Evolutionary conservation across 805 yeast species (phyloP), one percentile per base, ranked within the genome.

Genomic region (Yarrowia yakushimensis): DNA sequence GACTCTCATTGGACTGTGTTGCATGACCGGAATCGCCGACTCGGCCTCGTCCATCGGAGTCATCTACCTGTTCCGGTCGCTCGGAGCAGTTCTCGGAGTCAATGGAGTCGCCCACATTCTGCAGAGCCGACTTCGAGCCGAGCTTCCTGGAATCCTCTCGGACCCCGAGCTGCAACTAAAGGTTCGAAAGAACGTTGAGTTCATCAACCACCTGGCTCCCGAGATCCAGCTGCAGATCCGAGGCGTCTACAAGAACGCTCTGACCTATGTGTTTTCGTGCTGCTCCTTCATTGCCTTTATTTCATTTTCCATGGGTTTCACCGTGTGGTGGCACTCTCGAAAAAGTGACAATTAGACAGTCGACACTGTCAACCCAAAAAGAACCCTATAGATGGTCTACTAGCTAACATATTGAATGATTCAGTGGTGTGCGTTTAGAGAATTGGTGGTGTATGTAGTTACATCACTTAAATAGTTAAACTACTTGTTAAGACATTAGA

Each of bases 11-110:
- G 62, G 62, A 5, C 54, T 59, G 12, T 25, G 31, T 17, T 31
- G 52, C 23, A 34, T 31, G 9, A 36, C 36, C 4, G 54, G 54
- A 27, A 25, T 42, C 2, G 54, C 33, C 9, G 42, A 59, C 43
- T 33, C 52, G 5, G 62, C 62, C n/a, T 43, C 62, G 6, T 42
- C 62, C 41, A 59, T 45, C 11, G 62, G 62, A 28, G 54, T 59
- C 43, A 31, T 33, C n/a, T 59, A 59, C 55, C 54, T 59, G 27
- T 59, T 59, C 28, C 22, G 62, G 18, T 59, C 62, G 2, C 34
- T 59, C 6, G 62, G 62, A 3, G 31, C 54, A 7, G 54, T 45
- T 4, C 31, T 59, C 4, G 62, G 62, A 27, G 62, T 59, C 27
- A 55, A 55, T 30, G 48, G 46, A 55, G 61, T 55, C 5, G 46